Evolutionary conservation across 169 alveolate species (phyloP), one percentile per base, ranked within the genome.

Genomic region (Blepharisma undulans): DNA sequence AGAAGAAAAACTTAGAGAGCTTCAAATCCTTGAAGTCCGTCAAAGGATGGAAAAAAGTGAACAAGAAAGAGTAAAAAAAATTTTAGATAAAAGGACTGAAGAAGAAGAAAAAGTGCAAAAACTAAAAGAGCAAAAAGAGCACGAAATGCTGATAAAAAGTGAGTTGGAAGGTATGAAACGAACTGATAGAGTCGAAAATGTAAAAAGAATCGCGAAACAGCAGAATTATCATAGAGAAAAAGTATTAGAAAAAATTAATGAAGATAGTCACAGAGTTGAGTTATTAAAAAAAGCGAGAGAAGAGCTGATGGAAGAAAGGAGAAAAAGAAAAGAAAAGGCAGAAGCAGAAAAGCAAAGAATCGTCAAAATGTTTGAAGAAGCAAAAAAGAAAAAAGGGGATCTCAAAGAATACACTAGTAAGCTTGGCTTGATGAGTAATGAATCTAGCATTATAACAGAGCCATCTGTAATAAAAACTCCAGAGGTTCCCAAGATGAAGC

Each of bases 121-220:
- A 89, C 90, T 91, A 18, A 30, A 88, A 71, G 27, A 33, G 4
- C 77, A 89, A 77, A 92, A 90, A 88, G 84, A 91, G 18, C 14
- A 91, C 30, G 84, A 92, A 72, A 6, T 92, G 1, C 82, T 74
- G 66, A 85, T 92, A 21, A 95, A 93, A 82, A 85, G 91, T 60
- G 94, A 94, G 34, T 71, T 76, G 32, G 96, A 94, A 36, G 84
- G 88, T 25, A 72, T 94, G 33, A 94, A 95, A 87, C 80, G 96
- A 85, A 27, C 74, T 19, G 97, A 95, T 21, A 92, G 92, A 90
- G 30, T 32, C 61, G 96, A 95, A 48, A 94, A 91, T 76, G 97
- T 95, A 19, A 92, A 89, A 66, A 89, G 96, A 34, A 95, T 95
- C n/a, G 72, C 92, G 32, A 92, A 87, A 78, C 92, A 90, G 34